A percentile compares a stretch with the other conserved stretches of the same genome.
Conservation (phyloP, 2,329 filamentous ascomycete species). For the Coniochaeta sp. region DNA sequence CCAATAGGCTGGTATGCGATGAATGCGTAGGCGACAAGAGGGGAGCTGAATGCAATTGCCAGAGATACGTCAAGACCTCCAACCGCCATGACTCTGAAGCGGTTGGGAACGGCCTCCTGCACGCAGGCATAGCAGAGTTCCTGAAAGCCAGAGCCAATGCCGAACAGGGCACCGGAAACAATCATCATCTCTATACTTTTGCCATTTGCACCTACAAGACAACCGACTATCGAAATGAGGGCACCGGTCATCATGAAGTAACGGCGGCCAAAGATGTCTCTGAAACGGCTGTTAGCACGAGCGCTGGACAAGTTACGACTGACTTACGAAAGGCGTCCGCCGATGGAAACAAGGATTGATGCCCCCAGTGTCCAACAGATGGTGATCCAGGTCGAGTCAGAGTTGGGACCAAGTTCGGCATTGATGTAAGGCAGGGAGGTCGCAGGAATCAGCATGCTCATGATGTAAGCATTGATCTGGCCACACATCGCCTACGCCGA, state of each 20-base stretch:
- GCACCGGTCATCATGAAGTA: slow-evolving; percentile 31
- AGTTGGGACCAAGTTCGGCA: slow-evolving; percentile 24
- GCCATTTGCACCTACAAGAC: slow-evolving; percentile 30
- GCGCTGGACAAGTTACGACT: too few species aligned
- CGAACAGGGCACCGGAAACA: slow-evolving; percentile 30
- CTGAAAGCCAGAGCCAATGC: slow-evolving; percentile 29
- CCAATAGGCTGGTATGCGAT: slow-evolving; percentile 21
- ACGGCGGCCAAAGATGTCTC: slow-evolving; percentile 43
- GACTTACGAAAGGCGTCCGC: slow-evolving; percentile 19
- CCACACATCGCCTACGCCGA: slow-evolving; percentile 9
- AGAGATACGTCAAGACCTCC: slow-evolving; percentile 22
- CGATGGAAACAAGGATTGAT: slow-evolving; percentile 26
- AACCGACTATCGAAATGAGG: slow-evolving; percentile 40
- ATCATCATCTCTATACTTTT: slow-evolving; percentile 31
- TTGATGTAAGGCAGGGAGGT: slow-evolving; percentile 25
- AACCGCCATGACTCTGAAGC: slow-evolving; percentile 24
- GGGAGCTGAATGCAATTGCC: slow-evolving; percentile 20
- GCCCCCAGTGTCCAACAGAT: slow-evolving; percentile 23
- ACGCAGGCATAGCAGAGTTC: slow-evolving; percentile 24
- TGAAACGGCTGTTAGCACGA: too few species aligned
- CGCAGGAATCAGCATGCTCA: slow-evolving; percentile 26
- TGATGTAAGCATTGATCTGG: slow-evolving; percentile 24
- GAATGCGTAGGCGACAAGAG: slow-evolving; percentile 23
- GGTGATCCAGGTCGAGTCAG: slow-evolving; percentile 27
- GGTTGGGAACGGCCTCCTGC: neutral